Evolutionary conservation across 352 stramenopile genomes (phyloP), one percentile per base, ranked within the genome.

Genomic region (Achlya hypogyna): DNA sequence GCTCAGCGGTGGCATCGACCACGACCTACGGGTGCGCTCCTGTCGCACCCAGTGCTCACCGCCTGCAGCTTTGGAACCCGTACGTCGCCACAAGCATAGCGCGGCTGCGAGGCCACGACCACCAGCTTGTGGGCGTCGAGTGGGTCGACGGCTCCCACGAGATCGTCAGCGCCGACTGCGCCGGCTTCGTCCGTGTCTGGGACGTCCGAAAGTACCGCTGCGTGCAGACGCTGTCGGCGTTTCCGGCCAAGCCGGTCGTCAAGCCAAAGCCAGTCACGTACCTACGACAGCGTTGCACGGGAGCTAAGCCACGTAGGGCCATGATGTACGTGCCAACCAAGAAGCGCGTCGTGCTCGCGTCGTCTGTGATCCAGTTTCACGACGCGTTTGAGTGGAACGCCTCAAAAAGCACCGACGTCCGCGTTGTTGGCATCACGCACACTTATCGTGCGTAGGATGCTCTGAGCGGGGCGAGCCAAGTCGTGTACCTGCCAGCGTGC

Each of bases 71-170:
- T 10, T 88, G 80, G 80, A 88, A 82, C 52, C 78, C 80, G 22
- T 78, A 83, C 40, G 71, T 87, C 12, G 77, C 86, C 29, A 73
- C 78, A 34, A 80, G 84, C 43, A 78, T 88, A 43, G 78, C 74
- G 1, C 74, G 72, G 23, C 59, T 88, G 5, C 45, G 69, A 16
- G 78, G 77, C 0, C 78, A 88, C 52, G 63, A 65, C 1, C 69
- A 73, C 23, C 77, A 85, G 40, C 58, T 88, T 2, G 73, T 88
- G 16, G 80, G 80, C 8, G 63, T 88, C 14, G 76, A 85, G 47
- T 72, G 82, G 9, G 65, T 78, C 5, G 70, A 74, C 14, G 64
- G 77, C 54, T 76, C 77, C 0, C 65, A 72, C 6, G 76, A 88
- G 40, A 65, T 88, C 20, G 78, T 87, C 56, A 82, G 78, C 10